Evolutionary conservation across 805 yeast species (phyloP), one percentile per base, ranked within the genome.

Genomic region (Metschnikowia gelsemii): DNA sequence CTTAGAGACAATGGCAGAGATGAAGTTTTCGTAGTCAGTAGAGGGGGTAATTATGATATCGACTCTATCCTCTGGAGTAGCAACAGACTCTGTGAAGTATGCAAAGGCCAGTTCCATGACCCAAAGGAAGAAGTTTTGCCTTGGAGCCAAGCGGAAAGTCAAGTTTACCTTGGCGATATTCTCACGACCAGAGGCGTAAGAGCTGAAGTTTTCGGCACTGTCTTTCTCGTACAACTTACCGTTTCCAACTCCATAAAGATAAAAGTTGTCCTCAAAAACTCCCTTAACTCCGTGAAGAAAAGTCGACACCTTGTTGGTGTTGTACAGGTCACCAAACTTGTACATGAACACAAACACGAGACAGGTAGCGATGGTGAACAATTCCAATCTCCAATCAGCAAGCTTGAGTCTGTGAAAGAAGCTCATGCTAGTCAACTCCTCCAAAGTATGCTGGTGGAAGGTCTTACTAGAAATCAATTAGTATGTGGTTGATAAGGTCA

Each of bases 171-270:
- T 73, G 46, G 79, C 79, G 46, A 93, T 75, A 61, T 87, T 83
- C 45, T 79, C 69, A 63, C 99, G 82, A 47, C 99, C 99, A 43
- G 96, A 77, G 31, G 96, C 95, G 61, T 87, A 93, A 26, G 86
- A 71, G 70, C 75, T 64, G 62, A 64, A 87, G 45, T 73, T 68
- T 53, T 83, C 81, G 19, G 81, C 68, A 35, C 80, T 76, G 57
- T 84, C 95, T 61, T 78, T 74, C 51, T 80, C 70, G 49, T 73
- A 70, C 54, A 79, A 63, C 42, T 70, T 61, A 17, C 64, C 66
- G 28, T 57, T 42, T 5, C 70, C 57, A 25, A 73, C 78, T 47
- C 96, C 96, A 45, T 84, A 90, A 59, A 84, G 89, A 55, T 72
- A 78, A 60, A 93, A 93, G 60, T 90, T 84, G 28, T 75, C 74